Conservation (phyloP, 352 stramenopile genomes). For the Globisporangium spiculum region DNA sequence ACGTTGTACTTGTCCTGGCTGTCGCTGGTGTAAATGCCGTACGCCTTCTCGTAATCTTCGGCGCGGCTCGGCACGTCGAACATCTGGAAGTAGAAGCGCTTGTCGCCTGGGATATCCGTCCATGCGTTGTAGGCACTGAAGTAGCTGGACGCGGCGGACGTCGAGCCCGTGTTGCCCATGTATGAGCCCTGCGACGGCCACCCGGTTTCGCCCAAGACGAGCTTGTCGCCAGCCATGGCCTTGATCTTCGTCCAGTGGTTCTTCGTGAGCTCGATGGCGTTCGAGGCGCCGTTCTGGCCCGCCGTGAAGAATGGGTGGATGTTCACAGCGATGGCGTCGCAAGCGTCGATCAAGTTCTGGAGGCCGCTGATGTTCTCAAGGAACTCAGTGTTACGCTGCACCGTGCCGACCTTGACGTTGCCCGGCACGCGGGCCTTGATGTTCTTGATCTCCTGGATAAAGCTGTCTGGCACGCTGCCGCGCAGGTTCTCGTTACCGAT, state of each 20-base stretch:
- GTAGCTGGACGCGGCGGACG: constrained; percentile 37
- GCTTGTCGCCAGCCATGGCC: constrained; percentile 37
- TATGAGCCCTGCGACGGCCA: constrained; percentile 45
- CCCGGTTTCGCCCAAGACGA: constrained; percentile 52
- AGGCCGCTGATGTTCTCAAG: constrained; percentile 36
- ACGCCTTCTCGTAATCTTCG: constrained; percentile 43
- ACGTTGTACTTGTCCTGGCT: constrained; percentile 53
- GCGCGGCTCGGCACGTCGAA: constrained; percentile 52
- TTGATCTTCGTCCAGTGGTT: constrained; percentile 46
- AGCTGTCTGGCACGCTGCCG: constrained; percentile 31
- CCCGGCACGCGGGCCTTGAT: constrained; percentile 46
- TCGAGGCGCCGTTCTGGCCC: constrained; percentile 24
- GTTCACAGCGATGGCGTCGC: constrained; percentile 54
- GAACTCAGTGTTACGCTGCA: constrained; percentile 72
- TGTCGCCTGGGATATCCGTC: constrained; percentile 40
- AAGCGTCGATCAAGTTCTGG: constrained; percentile 37
- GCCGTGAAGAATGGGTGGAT: constrained; percentile 64
- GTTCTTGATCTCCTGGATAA: constrained; percentile 45
- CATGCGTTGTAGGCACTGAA: constrained; percentile 65
- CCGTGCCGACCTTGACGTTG: constrained; percentile 58
- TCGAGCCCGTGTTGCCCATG: constrained; percentile 36
- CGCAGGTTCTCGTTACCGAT: constrained; percentile 74
- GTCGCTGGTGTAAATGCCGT: constrained; percentile 43
- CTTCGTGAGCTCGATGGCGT: constrained; percentile 48
- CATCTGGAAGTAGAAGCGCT: constrained; percentile 78